Evolutionary conservation across 495 filamentous ascomycete genomes (phyloP), one percentile per base, ranked within the genome.

Genomic region (Aspergillus steynii): DNA sequence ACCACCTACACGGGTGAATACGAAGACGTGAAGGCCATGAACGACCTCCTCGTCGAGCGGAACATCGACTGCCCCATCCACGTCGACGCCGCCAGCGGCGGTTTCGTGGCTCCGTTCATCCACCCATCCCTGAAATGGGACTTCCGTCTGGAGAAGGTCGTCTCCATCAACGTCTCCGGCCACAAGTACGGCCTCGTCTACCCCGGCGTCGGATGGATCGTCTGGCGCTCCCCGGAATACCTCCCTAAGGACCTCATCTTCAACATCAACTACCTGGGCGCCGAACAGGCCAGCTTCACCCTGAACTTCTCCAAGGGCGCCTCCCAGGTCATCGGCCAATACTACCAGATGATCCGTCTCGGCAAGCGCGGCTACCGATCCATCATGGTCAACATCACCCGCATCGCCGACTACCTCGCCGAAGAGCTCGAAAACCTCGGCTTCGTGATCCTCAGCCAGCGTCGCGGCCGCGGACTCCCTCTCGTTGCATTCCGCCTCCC

Each of bases 1-100:
- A 93, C 92, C 1, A 97, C 93, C 1, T 96, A 96, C 74, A 97
- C 93, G n/a, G 93, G 93, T 53, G 89, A 97, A 76, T 96, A 97
- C 65, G 93, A 97, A 74, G 92, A 97, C 70, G 85, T 91, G 67
- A 93, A 96, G 81, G 87, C 79, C 8, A 88, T 97, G 69, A 96
- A 96, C 65, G 91, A 96, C 70, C 73, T 96, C 14, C 77, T 97
- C 51, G 68, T 90, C 4, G 73, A 91, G 75, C 85, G 80, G 61
- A 80, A 80, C 12, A 83, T 96, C 54, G 88, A 95, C 72, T 85
- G 84, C 51, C 88, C 89, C 3, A 96, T 97, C 70, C 93, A 97
- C 70, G 91, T 97, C 34, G 93, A 97, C 66, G 93, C 93, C 31
- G 93, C 93, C 32, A 88, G 85, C 58, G 93, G 93, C 70, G 93